These are phyloP conservation scores for Mrakia frigida DNA, from an alignment of 768 basidiomycete genomes.

Conservation along the genomic window DNA sequence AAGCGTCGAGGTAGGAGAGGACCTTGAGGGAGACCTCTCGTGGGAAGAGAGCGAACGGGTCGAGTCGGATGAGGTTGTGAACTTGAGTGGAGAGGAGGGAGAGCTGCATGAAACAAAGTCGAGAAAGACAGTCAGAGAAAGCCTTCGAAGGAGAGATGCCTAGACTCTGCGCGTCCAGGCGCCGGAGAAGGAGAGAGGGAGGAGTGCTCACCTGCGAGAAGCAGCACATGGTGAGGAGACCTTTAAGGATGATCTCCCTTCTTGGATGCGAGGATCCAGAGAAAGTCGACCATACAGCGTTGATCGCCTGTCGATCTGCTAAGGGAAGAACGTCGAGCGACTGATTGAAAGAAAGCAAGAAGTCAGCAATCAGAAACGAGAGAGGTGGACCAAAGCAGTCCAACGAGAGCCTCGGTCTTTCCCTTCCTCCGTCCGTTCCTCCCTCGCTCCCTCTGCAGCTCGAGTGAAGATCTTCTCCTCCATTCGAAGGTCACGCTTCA, in stretches of 20 bases:
- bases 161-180: not conserved
- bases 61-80: constrained; percentile 85
- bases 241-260: constrained; percentile 88
- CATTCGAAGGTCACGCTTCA: too few species aligned
- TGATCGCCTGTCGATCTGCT: constrained; percentile 79
- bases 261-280: constrained; percentile 87
- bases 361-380: not conserved
- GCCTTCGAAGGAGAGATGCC: not conserved
- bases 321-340: constrained; percentile 83
- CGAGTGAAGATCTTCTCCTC: too few species aligned
- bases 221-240: constrained; percentile 97
- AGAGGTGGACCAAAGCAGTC: not conserved
- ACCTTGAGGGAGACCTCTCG: constrained; percentile 83
- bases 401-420: not conserved
- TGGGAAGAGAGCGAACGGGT: constrained; percentile 85
- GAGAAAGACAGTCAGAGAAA: not conserved
- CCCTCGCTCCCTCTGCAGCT: not conserved
- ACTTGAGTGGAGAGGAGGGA: constrained; percentile 92
- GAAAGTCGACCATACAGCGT: constrained; percentile 91
- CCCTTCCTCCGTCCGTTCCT: not conserved
- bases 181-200: not conserved
- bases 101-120: constrained; percentile 62
- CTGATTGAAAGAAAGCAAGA: constrained; percentile 47
- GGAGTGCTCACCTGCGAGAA: constrained; percentile 50
- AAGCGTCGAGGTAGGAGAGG: constrained; percentile 83